A percentile compares a stretch with the other conserved stretches of the same genome.
phyloP scores from a whole-genome alignment of 441 rosid genomes.

The Pelargonium australe region DNA sequence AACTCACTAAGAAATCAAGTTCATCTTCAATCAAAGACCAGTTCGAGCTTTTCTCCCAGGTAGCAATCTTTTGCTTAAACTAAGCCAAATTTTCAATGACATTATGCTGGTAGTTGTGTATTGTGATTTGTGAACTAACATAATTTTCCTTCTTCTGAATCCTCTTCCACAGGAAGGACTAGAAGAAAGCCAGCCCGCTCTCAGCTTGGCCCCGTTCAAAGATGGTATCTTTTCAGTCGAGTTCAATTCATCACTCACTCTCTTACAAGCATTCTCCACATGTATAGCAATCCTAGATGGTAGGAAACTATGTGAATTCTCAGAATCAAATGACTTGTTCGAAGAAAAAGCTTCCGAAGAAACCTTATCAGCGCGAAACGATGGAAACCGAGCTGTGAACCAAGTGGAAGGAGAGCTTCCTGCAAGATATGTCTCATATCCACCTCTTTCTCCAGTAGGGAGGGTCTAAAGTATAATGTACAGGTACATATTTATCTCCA shows the following conservation, averaged over 20 bases:
- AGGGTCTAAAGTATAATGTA: constrained; percentile 39
- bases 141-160: constrained; percentile 14
- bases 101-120: background rate
- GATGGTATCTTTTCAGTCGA: constrained; percentile 74
- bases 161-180: constrained; percentile 46
- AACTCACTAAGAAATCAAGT: constrained; percentile 28
- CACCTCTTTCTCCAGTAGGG: constrained; percentile 69
- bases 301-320: constrained; percentile 29
- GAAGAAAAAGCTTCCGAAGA: constrained; percentile 36
- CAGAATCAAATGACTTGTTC: constrained; percentile 23
- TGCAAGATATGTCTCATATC: constrained; percentile 49
- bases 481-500: constrained; percentile 15
- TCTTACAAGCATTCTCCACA: constrained; percentile 75
- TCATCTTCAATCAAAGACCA: constrained; percentile 32
- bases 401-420: constrained; percentile 38
- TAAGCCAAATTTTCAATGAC: background rate
- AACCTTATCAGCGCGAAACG: constrained; percentile 26
- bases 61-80: constrained; percentile 18
- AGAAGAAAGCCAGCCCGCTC: constrained; percentile 44
- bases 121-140: constrained; percentile 19
- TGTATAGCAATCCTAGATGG: constrained; percentile 72
- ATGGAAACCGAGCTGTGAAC: constrained; percentile 31
- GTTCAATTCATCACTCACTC: constrained; percentile 61
- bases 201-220: constrained; percentile 59
- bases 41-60: constrained; percentile 71